A percentile compares a stretch with the other conserved stretches of the same genome.
These are phyloP conservation scores for Aspergillus sparsus DNA, from an alignment of 495 filamentous ascomycete genomes.

Conservation along the genomic window DNA sequence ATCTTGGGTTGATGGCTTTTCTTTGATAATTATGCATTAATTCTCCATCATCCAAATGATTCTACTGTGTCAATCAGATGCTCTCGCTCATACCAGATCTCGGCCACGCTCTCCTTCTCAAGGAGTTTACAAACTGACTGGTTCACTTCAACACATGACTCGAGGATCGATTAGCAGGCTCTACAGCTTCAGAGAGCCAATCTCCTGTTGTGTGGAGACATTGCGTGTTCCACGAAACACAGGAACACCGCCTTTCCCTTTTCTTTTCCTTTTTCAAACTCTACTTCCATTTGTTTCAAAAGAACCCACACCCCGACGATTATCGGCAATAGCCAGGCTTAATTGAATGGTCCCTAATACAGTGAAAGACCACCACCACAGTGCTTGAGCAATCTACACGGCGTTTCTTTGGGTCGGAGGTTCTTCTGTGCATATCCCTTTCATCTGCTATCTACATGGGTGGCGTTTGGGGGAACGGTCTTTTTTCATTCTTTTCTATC, in stretches of 20 bases:
- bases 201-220: too few species aligned
- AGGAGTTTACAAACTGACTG: neutral
- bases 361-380: neutral
- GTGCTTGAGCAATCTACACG: slow-evolving; percentile 1
- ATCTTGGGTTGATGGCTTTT: slow-evolving; percentile 85
- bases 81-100: neutral
- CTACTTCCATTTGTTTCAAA: neutral
- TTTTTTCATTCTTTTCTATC: too few species aligned
- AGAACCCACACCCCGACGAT: neutral
- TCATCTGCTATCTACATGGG: slow-evolving; percentile 12
- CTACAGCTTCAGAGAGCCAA: too few species aligned
- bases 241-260: too few species aligned
- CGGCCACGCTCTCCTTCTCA: neutral
- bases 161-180: too few species aligned
- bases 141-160: too few species aligned
- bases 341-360: neutral
- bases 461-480: slow-evolving; percentile 10
- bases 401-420: neutral
- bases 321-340: neutral
- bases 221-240: too few species aligned
- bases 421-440: slow-evolving; percentile 8
- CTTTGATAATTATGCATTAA: slow-evolving; percentile 76
- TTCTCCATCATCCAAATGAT: neutral
- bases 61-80: neutral
- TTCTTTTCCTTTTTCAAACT: neutral